These are phyloP conservation scores for Candida insectorum DNA, from an alignment of 805 yeast genomes.

Conservation along the genomic window DNA sequence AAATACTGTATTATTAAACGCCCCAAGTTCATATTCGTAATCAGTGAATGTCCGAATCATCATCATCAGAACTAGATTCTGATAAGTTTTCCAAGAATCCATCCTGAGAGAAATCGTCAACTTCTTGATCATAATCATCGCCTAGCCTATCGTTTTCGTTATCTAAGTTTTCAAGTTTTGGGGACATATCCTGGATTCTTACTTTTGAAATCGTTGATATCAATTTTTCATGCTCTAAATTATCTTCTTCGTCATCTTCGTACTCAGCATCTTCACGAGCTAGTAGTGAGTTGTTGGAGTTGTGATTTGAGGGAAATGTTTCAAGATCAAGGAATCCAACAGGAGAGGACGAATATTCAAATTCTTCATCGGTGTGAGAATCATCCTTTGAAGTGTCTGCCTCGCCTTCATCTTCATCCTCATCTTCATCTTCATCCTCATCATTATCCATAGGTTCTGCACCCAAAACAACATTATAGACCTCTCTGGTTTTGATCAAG, in stretches of 20 bases:
- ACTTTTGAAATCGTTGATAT: conserved; percentile 15
- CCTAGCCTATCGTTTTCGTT: conserved; percentile 19
- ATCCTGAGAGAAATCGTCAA: conserved; percentile 25
- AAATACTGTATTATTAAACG: no score
- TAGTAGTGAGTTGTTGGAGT: neutral
- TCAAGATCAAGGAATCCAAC: conserved; percentile 1
- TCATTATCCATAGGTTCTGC: conserved; percentile 23
- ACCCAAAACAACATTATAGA: conserved; percentile 56
- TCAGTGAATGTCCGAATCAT: conserved; percentile 14
- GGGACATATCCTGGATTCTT: conserved; percentile 31
- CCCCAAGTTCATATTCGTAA: no score
- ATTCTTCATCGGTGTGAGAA: conserved; percentile 15
- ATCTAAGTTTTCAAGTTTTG: conserved; percentile 17
- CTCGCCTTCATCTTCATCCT: conserved; percentile 9
- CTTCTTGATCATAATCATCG: conserved; percentile 26
- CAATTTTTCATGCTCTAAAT: conserved; percentile 20
- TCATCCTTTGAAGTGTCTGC: conserved; percentile 14
- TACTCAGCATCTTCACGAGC: conserved; percentile 9
- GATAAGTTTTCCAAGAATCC: conserved; percentile 38
- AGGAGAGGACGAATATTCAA: conserved; percentile 11
- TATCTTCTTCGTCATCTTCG: conserved; percentile 11
- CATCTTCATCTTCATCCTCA: conserved; percentile 10
- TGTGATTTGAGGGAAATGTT: neutral
- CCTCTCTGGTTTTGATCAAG: conserved; percentile 49
- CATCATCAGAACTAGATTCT: conserved; percentile 41